Evolutionary conservation across 208 protist species (phyloP).

Genomic region (Leptomonas pyrrhocoris): DNA sequence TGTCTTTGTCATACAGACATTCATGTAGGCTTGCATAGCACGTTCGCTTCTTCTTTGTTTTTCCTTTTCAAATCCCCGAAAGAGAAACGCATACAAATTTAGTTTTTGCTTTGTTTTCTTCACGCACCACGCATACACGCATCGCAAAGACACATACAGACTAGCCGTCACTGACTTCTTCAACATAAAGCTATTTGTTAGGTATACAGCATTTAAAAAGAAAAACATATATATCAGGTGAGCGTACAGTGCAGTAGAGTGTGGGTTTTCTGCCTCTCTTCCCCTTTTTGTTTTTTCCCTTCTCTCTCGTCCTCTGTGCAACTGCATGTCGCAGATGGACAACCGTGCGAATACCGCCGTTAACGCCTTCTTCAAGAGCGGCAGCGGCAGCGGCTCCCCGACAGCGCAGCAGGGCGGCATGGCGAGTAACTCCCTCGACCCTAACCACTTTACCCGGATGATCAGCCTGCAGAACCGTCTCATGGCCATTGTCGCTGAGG

Average conservation of each 20-base stretch:
- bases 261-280: not conserved
- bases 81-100: not conserved
- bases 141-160: conserved; percentile 2
- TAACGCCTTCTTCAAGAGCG: conserved; percentile 32
- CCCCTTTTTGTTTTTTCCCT: not conserved
- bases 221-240: not conserved
- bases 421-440: conserved; percentile 11
- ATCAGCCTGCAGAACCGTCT: conserved; percentile 54
- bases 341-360: conserved; percentile 32
- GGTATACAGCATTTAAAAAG: too few species aligned
- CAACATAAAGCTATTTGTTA: not conserved
- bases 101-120: not conserved
- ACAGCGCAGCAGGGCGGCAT: conserved; percentile 3
- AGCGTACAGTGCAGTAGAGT: too few species aligned
- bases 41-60: conserved; percentile 8
- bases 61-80: not conserved
- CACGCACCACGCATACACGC: conserved; percentile 5
- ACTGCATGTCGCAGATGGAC: conserved; percentile 18
- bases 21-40: too few species aligned
- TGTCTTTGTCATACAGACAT: too few species aligned
- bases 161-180: not conserved
- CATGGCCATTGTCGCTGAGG: conserved; percentile 43
- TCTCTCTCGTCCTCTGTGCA: not conserved
- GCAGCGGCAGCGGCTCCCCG: conserved; percentile 23
- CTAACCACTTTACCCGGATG: conserved; percentile 33